Evolutionary conservation across 331 rosid genomes (phyloP).

Genomic region (Rosa hybrid): DNA sequence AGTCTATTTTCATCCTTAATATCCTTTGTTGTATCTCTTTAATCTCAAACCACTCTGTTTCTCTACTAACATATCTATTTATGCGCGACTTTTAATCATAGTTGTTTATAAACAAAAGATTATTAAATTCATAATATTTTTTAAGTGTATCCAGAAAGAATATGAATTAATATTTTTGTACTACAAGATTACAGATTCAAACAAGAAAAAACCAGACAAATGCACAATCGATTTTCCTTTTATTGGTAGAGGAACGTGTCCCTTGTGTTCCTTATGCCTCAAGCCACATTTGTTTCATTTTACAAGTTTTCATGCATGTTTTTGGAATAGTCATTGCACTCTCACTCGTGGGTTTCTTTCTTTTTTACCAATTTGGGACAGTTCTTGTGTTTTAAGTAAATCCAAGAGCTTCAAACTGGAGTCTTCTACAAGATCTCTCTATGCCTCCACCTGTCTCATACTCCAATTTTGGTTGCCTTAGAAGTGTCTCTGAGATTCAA

Average conservation of each 20-base stretch:
- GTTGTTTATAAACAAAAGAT: neutral
- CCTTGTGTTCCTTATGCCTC: conserved; percentile 30
- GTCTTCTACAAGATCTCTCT: conserved; percentile 42
- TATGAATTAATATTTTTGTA: neutral
- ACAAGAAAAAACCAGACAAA: neutral
- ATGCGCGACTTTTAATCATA: neutral
- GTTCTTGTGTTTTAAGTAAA: conserved; percentile 61
- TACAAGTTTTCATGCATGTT: conserved; percentile 17
- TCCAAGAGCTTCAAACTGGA: conserved; percentile 24
- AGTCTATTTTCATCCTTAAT: too few relatives aligned
- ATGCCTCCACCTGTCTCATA: conserved; percentile 42
- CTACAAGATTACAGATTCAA: neutral
- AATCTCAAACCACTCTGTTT: neutral
- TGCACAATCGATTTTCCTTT: neutral
- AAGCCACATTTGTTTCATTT: conserved; percentile 22
- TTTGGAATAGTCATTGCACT: conserved; percentile 10
- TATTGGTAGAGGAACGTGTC: neutral
- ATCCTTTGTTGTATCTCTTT: too few relatives aligned
- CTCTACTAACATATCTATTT: neutral
- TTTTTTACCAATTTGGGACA: conserved; percentile 39
- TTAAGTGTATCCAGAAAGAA: neutral
- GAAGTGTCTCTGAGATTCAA: conserved; percentile 49
- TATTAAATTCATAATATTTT: neutral
- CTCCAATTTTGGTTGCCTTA: conserved; percentile 66
- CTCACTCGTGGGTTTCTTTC: conserved; percentile 28